These are phyloP conservation scores for Pseudonitzschia multiseries DNA, from an alignment of 108 stramenopile species.

Conservation along the genomic window DNA sequence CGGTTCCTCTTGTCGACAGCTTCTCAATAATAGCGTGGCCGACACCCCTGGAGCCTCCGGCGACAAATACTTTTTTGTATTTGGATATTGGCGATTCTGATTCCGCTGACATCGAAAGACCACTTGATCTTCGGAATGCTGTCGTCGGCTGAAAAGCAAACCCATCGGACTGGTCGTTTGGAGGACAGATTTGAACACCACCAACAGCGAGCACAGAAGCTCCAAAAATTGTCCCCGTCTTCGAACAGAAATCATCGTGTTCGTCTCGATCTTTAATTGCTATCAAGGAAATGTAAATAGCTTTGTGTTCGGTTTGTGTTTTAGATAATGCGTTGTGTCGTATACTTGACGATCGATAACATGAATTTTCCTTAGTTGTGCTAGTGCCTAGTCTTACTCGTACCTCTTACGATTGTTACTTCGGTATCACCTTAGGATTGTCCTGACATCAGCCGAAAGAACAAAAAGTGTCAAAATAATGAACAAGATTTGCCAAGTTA, in stretches of 20 bases:
- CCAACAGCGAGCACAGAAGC: constrained; percentile 1
- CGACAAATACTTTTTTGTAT: constrained; percentile 94
- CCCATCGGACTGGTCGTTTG: not conserved
- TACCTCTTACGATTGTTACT: no score
- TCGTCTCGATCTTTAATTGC: not conserved
- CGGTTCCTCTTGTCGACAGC: constrained; percentile 52
- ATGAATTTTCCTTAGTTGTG: no score
- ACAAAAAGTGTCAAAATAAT: no score
- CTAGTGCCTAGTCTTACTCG: no score
- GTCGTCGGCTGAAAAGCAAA: not conserved
- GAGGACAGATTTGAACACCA: not conserved
- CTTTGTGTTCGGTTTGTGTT: not conserved
- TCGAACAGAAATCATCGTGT: not conserved
- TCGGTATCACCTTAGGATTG: no score
- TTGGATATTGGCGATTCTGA: not conserved
- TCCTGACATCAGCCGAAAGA: no score
- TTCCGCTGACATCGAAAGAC: not conserved
- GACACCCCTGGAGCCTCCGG: constrained; percentile 88
- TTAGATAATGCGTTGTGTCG: no score
- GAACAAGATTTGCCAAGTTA: no score
- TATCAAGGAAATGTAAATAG: not conserved
- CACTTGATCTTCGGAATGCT: not conserved
- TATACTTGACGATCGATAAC: no score
- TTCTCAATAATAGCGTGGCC: constrained; percentile 81
- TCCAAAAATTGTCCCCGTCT: not conserved